Evolutionary conservation across 2,329 filamentous ascomycete genomes (phyloP).

Genomic region (Arthrobotrys iridis): DNA sequence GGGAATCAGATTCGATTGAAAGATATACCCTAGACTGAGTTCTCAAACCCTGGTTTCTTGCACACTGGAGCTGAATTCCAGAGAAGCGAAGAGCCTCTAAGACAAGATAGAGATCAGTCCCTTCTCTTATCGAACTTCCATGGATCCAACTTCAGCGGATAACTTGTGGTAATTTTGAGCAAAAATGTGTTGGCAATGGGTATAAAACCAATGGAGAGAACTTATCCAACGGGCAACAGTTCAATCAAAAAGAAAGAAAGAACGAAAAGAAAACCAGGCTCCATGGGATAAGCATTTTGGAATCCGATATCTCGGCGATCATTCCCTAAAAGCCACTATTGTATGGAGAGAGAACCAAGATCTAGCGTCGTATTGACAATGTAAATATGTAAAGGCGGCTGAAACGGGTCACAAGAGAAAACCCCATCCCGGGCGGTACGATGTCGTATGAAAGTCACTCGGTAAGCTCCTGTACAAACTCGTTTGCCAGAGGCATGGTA

Average conservation of each 20-base stretch:
- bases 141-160: no score
- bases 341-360: conserved; percentile 4
- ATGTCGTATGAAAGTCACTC: not conserved
- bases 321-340: conserved; percentile 14
- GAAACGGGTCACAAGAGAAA: conserved; percentile 9
- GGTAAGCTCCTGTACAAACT: not conserved
- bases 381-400: conserved; percentile 6
- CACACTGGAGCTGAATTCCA: no score
- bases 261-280: not conserved
- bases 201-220: not conserved
- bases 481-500: not conserved
- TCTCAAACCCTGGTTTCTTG: no score
- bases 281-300: not conserved
- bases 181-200: conserved; percentile 6
- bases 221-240: no score
- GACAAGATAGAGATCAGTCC: no score
- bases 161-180: conserved; percentile 28
- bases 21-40: no score
- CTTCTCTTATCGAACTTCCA: no score
- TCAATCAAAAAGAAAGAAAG: no score
- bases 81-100: no score
- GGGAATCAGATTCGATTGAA: no score
- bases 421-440: not conserved
- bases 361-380: not conserved
- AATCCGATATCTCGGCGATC: conserved; percentile 19